Base-by-base conservation (phyloP, 805 yeast genomes). In the Ogataea neopini region DNA sequence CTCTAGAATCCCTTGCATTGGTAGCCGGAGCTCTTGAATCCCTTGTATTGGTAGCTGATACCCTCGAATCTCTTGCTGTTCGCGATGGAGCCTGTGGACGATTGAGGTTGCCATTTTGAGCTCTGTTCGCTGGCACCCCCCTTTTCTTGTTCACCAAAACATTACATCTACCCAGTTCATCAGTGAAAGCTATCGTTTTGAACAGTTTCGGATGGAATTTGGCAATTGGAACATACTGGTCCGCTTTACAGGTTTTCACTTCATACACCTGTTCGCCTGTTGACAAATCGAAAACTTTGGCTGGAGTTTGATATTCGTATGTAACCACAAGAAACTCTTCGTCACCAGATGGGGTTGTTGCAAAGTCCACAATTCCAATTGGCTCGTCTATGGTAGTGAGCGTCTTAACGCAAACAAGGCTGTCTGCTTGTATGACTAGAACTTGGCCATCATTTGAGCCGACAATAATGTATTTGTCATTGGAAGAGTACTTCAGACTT, bases 381-480 rank as follows among this genome's bases (percentile, higher is more conserved):
- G 74, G 72, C 54, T 73, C 77, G 59, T 77, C 79, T 4, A 72
- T 60, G 17, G 19, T 7, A 26, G 57, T 56, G 13, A 75, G 49
- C 1, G 69, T 66, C 28, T 58, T 58, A 14, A 52, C 37, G 47
- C 69, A 64, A 14, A 70, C 55, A 59, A 77, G 60, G 17, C 64
- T 56, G 3, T 47, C 22, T 2, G 73, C 63, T 49, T 66, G 66
- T 68, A 78, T 69, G 8, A 73, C 39, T 14, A 74, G 70, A 4
- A 76, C 69, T 22, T 72, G 69, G 29, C 82, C 79, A 51, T 76
- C 81, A 44, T 68, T 69, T 14, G 75, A 60, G 4, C 80, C 81
- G 6, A 68, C 68, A 13, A 68, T 69, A 29, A 76, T 49, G 48
- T 58, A 69, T 17, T 58, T 51, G 2, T 77, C 79, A 35, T 70